Evolutionary conservation across 1,284 basidiomycete species (phyloP).

Genomic region (Jaminaea rosea): DNA sequence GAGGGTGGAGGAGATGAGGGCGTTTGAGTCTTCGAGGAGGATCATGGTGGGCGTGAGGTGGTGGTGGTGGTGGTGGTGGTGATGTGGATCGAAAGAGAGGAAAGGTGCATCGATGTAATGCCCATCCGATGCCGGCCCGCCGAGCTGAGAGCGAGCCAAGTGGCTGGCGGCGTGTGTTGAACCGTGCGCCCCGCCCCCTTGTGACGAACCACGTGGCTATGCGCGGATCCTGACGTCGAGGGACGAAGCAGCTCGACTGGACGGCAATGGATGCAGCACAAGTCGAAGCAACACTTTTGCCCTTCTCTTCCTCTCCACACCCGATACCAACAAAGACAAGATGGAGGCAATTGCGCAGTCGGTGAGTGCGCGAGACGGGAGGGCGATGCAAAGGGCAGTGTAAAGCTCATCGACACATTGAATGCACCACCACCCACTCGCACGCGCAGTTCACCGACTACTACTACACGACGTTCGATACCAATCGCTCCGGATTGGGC

Average conservation of each 20-base stretch:
- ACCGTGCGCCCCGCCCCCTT: too few relatives aligned
- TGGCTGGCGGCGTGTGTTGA: too few relatives aligned
- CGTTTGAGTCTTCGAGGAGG: slow-evolving; percentile 48
- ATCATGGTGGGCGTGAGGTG: slow-evolving; percentile 30
- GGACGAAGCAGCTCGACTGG: too few relatives aligned
- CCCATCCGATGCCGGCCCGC: too few relatives aligned
- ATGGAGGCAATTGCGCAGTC: slow-evolving; percentile 42
- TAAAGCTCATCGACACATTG: background rate
- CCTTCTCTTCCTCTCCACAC: background rate
- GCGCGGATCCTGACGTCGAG: too few relatives aligned
- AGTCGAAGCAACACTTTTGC: background rate
- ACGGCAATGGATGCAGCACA: too few relatives aligned
- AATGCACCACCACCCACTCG: background rate
- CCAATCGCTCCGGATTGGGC: slow-evolving; percentile 54
- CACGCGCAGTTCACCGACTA: slow-evolving; percentile 38
- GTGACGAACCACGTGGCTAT: too few relatives aligned
- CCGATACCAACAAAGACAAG: slow-evolving; percentile 1
- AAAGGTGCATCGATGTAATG: too few relatives aligned
- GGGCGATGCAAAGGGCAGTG: too few relatives aligned
- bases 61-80: background rate
- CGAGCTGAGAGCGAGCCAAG: too few relatives aligned
- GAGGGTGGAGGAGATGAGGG: slow-evolving; percentile 83
- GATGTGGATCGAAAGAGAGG: too few relatives aligned
- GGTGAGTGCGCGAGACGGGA: too few relatives aligned
- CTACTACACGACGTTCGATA: slow-evolving; percentile 57